Percentiles rank a stretch among this genome's conserved stretches.
phyloP scores from a whole-genome alignment of 345 rosid species.

The Brassica carinata region DNA sequence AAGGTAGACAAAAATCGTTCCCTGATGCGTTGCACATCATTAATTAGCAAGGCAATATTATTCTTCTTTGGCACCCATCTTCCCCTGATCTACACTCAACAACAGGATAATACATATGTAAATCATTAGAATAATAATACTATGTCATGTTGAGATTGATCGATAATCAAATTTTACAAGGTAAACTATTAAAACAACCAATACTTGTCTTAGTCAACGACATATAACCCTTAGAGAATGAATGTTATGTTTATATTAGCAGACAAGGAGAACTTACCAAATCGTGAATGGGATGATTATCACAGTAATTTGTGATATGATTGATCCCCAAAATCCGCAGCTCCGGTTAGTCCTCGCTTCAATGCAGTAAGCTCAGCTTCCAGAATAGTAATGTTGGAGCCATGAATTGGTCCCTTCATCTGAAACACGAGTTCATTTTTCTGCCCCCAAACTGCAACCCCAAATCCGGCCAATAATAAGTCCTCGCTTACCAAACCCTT shows the following conservation, averaged over 20 bases:
- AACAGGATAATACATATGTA: neutral
- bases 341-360: slow-evolving; percentile 18
- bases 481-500: slow-evolving; percentile 1
- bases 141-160: neutral
- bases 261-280: neutral
- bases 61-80: neutral
- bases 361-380: slow-evolving; percentile 23
- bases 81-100: slow-evolving; percentile 8
- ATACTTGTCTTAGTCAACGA: neutral
- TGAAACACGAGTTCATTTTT: slow-evolving; percentile 44
- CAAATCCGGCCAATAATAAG: neutral
- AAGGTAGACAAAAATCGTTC: neutral
- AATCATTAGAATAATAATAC: neutral
- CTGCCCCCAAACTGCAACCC: neutral
- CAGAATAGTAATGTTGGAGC: neutral
- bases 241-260: neutral
- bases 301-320: slow-evolving; percentile 13
- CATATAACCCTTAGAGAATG: neutral
- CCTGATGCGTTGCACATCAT: slow-evolving; percentile 13
- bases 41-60: slow-evolving; percentile 36
- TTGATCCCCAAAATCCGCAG: slow-evolving; percentile 2
- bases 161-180: neutral
- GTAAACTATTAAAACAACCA: neutral
- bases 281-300: neutral
- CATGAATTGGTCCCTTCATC: slow-evolving; percentile 38